Percentiles rank a stretch among this genome's conserved stretches.
These are phyloP conservation scores for Suillus sp. DNA, from an alignment of 768 basidiomycete genomes.

Conservation along the genomic window DNA sequence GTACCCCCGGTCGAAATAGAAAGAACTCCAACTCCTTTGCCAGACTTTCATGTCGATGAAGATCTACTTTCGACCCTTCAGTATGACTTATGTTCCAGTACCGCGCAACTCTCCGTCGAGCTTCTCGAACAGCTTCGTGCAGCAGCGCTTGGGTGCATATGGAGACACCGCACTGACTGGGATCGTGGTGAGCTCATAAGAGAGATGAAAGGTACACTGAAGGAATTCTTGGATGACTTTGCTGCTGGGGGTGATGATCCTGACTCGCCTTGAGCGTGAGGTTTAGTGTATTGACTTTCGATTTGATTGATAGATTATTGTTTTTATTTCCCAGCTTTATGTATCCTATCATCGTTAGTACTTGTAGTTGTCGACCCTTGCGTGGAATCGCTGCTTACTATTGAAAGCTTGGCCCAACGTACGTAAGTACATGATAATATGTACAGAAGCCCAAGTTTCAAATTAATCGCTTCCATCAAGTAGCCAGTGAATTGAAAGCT, in stretches of 20 bases:
- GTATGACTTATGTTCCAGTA: slow-evolving; percentile 51
- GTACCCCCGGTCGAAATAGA: slow-evolving; percentile 44
- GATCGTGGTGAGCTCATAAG: slow-evolving; percentile 66
- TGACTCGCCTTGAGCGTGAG: slow-evolving; percentile 17
- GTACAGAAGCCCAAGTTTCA: too few species aligned
- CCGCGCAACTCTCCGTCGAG: slow-evolving; percentile 71
- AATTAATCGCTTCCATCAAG: too few species aligned
- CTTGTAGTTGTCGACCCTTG: not conserved
- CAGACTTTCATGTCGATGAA: slow-evolving; percentile 73
- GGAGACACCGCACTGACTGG: slow-evolving; percentile 84
- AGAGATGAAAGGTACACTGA: slow-evolving; percentile 58
- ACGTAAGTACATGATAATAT: too few species aligned
- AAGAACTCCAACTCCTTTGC: slow-evolving; percentile 68
- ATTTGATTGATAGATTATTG: slow-evolving; percentile 17
- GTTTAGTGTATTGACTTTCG: not conserved
- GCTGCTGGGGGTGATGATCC: slow-evolving; percentile 24
- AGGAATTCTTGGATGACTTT: slow-evolving; percentile 70
- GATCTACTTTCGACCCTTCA: slow-evolving; percentile 50
- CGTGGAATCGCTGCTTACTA: not conserved
- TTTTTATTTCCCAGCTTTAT: slow-evolving; percentile 18
- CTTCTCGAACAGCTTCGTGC: slow-evolving; percentile 94
- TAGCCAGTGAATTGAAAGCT: too few species aligned
- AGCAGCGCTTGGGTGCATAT: slow-evolving; percentile 75
- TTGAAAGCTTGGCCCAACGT: too few species aligned
- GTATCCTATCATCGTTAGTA: slow-evolving; percentile 23